Conservation (phyloP, 805 yeast species). For the Myxozyma kluyveri region DNA sequence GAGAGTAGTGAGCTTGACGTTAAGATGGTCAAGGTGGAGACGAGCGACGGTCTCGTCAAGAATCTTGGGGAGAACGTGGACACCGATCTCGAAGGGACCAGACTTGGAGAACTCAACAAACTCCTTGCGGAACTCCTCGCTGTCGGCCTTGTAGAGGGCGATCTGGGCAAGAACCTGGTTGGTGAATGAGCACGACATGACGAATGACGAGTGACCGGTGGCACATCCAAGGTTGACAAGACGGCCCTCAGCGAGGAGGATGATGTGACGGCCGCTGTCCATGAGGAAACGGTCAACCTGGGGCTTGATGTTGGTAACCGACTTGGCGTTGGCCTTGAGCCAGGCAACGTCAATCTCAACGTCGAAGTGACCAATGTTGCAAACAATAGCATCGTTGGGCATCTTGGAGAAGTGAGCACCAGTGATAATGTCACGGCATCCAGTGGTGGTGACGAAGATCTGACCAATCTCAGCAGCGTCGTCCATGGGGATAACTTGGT, state of each 20-base stretch:
- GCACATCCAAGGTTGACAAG: slow-evolving; percentile 99
- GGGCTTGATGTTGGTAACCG: slow-evolving; percentile 96
- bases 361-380: slow-evolving; percentile 99
- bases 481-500: slow-evolving; percentile 92
- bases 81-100: slow-evolving; percentile 88
- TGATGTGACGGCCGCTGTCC: slow-evolving; percentile 85
- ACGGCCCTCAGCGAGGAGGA: slow-evolving; percentile 98
- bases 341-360: slow-evolving; percentile 99
- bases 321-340: slow-evolving; percentile 90
- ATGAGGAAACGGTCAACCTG: slow-evolving; percentile 97
- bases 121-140: slow-evolving; percentile 71
- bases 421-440: slow-evolving; percentile 97
- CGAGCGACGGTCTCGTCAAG: slow-evolving; percentile 98
- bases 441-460: slow-evolving; percentile 98
- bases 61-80: slow-evolving; percentile 94
- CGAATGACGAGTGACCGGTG: slow-evolving; percentile 98
- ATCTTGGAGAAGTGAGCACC: slow-evolving; percentile 80
- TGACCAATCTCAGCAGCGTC: slow-evolving; percentile 92
- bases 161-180: slow-evolving; percentile 99
- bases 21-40: slow-evolving; percentile 91
- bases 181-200: slow-evolving; percentile 99
- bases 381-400: slow-evolving; percentile 99
- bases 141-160: slow-evolving; percentile 88
- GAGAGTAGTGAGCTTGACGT: slow-evolving; percentile 79
- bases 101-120: slow-evolving; percentile 89